phyloP scores from a whole-genome alignment of 2,329 filamentous ascomycete species.

The Phialophora macrospora region DNA sequence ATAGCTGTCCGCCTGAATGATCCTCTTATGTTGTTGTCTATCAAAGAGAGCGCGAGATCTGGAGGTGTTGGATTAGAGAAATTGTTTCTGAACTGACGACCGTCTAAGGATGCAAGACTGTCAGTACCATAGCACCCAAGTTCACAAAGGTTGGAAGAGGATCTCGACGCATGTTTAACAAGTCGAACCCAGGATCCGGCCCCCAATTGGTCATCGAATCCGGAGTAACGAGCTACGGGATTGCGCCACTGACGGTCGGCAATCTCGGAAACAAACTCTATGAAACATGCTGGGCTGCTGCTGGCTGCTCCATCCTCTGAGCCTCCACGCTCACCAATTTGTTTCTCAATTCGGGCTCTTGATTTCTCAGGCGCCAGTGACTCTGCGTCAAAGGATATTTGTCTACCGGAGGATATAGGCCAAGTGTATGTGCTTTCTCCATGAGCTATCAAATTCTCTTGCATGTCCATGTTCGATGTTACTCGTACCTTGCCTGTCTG shows the following conservation, averaged over 20 bases:
- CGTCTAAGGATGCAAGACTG: not conserved
- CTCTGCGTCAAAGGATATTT: not conserved
- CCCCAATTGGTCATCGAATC: not conserved
- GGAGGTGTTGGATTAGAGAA: too few species aligned
- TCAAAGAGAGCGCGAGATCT: not conserved
- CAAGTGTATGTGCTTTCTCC: not conserved
- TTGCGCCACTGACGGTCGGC: not conserved
- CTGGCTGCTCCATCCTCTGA: not conserved
- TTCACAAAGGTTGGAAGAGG: not conserved
- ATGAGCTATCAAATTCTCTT: not conserved
- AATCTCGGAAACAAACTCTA: not conserved
- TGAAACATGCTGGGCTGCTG: not conserved
- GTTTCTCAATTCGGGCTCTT: not conserved
- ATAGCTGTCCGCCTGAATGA: not conserved
- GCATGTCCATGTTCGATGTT: not conserved
- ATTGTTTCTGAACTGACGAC: not conserved
- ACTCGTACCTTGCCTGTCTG: not conserved
- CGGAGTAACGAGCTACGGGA: not conserved
- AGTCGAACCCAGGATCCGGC: not conserved
- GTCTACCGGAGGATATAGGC: not conserved
- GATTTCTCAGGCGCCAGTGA: not conserved
- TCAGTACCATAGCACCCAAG: not conserved
- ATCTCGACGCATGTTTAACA: not conserved
- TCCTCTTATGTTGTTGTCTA: not conserved
- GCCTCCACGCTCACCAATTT: not conserved